Conservation (phyloP, 164 flowering plant genomes). For the Vitis riparia region DNA sequence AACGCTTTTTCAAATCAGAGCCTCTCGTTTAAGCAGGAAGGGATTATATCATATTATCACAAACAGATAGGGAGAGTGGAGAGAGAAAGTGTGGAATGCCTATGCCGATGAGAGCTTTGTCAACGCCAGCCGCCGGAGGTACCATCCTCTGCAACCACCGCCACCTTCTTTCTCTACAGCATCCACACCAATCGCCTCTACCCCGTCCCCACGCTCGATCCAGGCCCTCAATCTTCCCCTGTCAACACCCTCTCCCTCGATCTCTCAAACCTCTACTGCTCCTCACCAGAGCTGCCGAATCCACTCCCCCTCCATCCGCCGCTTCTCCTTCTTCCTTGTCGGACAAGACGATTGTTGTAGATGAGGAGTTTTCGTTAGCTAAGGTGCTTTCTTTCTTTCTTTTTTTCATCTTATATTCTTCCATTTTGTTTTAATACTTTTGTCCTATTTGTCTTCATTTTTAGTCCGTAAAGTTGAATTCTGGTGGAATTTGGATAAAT, state of each 20-base stretch:
- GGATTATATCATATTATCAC: too few relatives aligned
- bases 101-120: too few relatives aligned
- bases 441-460: neutral
- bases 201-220: too few relatives aligned
- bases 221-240: neutral
- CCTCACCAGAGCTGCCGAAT: constrained; percentile 57
- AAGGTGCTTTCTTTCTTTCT: constrained; percentile 37
- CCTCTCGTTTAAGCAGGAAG: too few relatives aligned
- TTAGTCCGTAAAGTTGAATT: neutral
- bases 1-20: too few relatives aligned
- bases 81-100: too few relatives aligned
- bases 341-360: constrained; percentile 45
- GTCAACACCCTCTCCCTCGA: neutral
- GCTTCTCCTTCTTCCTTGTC: constrained; percentile 10
- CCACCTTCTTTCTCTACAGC: constrained; percentile 7
- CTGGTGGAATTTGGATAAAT: too few relatives aligned
- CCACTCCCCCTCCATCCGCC: constrained; percentile 51
- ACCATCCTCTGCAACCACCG: constrained; percentile 3
- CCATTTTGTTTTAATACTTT: too few relatives aligned
- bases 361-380: constrained; percentile 63
- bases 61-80: too few relatives aligned
- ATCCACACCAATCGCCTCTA: neutral
- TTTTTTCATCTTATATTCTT: neutral
- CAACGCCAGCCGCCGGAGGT: neutral
- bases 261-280: constrained; percentile 16